Evolutionary conservation across 768 basidiomycete genomes (phyloP).

Genomic region (Cubamyces sp.): DNA sequence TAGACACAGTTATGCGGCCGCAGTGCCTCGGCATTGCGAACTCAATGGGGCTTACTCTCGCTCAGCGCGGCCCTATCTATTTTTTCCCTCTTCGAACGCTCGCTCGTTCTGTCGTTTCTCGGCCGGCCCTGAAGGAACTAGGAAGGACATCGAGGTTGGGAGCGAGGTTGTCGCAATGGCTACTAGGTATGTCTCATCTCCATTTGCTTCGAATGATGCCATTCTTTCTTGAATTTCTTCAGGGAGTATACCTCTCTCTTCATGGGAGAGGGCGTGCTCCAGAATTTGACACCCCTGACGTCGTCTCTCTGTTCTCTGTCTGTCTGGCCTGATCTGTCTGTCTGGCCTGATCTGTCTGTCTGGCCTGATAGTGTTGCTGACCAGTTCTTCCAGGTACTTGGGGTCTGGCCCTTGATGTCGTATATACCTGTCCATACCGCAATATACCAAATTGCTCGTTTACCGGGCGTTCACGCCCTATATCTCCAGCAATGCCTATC

Average conservation of each 20-base stretch:
- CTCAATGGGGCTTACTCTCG: constrained; percentile 94
- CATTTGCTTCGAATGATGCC: constrained; percentile 50
- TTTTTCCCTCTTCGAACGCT: constrained; percentile 58
- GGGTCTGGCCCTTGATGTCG: no score
- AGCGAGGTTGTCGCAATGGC: constrained; percentile 3
- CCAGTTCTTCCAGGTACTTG: no score
- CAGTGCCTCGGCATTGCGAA: constrained; percentile 57
- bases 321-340: no score
- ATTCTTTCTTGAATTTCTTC: constrained; percentile 87
- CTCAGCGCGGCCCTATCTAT: constrained; percentile 55
- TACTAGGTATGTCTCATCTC: constrained; percentile 13
- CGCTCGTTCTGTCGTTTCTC: constrained; percentile 37
- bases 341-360: no score
- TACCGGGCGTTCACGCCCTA: no score
- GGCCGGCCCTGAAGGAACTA: constrained; percentile 40
- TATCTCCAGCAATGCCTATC: no score
- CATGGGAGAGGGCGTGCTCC: constrained; percentile 65
- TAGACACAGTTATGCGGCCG: constrained; percentile 91
- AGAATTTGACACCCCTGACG: constrained; percentile 62
- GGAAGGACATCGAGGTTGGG: neutral
- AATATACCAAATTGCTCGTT: no score
- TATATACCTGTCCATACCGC: no score
- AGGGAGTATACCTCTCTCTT: constrained; percentile 70
- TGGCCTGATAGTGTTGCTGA: no score
- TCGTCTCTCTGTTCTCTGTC: neutral